phyloP scores from a whole-genome alignment of 192 early-diverging fungal genomes.

The Rhizoclosmatium globosum region DNA sequence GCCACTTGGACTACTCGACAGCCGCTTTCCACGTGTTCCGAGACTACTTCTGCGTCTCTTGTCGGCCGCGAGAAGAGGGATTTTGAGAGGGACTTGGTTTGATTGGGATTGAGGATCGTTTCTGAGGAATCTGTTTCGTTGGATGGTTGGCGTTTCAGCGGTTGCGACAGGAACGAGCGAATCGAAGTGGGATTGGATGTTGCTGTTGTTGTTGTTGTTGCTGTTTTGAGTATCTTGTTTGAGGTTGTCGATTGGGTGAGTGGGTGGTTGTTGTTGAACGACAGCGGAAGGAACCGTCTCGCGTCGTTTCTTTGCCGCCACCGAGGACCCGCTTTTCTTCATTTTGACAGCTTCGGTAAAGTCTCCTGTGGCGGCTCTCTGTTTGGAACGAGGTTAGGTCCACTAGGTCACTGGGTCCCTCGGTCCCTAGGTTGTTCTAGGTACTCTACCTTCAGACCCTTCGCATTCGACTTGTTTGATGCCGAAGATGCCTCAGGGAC shows the following conservation, averaged over 20 bases:
- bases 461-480: neutral
- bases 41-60: conserved; percentile 47
- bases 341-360: neutral
- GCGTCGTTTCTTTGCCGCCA: neutral
- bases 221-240: neutral
- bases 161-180: conserved; percentile 10
- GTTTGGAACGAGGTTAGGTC: neutral
- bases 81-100: neutral
- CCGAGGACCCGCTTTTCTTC: neutral
- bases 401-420: neutral
- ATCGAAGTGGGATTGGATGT: conserved; percentile 5
- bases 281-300: neutral
- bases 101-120: neutral
- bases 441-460: neutral
- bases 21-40: conserved; percentile 42
- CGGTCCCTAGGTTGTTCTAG: neutral
- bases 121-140: conserved; percentile 40
- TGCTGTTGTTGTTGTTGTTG: conserved; percentile 13
- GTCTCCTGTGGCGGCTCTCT: neutral
- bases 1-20: conserved; percentile 14
- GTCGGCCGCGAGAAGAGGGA: neutral
- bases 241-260: neutral
- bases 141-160: conserved; percentile 49
- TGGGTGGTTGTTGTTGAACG: neutral
- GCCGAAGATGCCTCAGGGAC: neutral